Base-by-base conservation (phyloP, 2,329 filamentous ascomycete genomes). In the Aureobasidium sp. region DNA sequence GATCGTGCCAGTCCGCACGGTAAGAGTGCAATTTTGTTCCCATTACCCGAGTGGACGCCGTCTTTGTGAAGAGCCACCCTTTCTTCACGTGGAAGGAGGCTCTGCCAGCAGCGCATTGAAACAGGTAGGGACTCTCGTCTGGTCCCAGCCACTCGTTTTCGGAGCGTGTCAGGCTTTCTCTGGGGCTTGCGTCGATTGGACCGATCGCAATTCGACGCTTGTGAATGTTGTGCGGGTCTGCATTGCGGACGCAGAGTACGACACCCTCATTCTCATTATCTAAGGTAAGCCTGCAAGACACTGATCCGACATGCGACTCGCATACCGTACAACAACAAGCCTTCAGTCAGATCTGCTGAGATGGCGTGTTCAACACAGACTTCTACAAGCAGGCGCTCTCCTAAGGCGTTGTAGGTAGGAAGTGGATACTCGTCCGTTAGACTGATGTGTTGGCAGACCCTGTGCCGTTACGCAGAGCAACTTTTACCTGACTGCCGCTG, bases 301-400 rank as follows among this genome's bases (percentile, higher is more conserved):
- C 29, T 20, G n/a, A 29, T 23, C 32, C 55, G 55, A 39, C 42
- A 27, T 58, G 55, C 55, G 44, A 39, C 23, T 48, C 32, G 42
- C 41, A 47, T 58, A 37, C 42, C 41, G 36, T 58, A 37, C 42
- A 27, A 58, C 42, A 29, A 15, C 44, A 39, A 48, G 55, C 41
- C 42, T 37, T 29, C 20, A 17, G 37, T 58, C 39, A 48, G 42
- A 58, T 48, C 41, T 10, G 6, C n/a, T 47, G 42, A 58, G 55
- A 58, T 58, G 55, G 55, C 42, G 55, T 57, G 53, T 34, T 46
- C 36, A 46, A 57, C 53, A 56, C 52, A 56, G 27, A 56, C 23
- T n/a, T n/a, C 17, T 34, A 26, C 3, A 9, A n/a, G 17, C 34
- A 57, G 53, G 53, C 27, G 53, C 41, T 46, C 20, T 46, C 7